These are phyloP conservation scores for Luffa aegyptiaca DNA, from an alignment of 306 rosid genomes.

Conservation along the genomic window DNA sequence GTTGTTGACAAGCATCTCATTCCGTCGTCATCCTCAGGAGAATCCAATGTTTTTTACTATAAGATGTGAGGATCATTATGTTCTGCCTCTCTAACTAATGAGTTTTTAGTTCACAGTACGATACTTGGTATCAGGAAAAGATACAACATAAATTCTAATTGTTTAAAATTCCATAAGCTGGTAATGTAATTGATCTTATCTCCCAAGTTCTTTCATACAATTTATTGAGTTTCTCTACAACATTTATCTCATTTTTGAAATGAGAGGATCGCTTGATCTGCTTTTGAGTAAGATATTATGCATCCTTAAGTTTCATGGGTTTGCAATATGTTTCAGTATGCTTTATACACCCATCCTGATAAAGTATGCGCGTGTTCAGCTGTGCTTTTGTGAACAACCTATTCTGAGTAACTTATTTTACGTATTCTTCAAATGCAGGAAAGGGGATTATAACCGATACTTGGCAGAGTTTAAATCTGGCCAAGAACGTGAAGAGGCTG, in stretches of 20 bases:
- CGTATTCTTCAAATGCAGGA: neutral
- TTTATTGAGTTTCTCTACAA: neutral
- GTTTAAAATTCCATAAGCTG: neutral
- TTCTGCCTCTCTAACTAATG: neutral
- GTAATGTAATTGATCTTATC: neutral
- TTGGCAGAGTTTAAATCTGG: slow-evolving; percentile 35
- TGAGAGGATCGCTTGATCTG: neutral
- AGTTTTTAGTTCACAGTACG: neutral
- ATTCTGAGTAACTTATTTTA: neutral
- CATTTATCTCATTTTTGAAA: neutral
- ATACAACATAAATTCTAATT: neutral
- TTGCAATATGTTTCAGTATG: neutral
- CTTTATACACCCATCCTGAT: neutral
- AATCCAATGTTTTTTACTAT: slow-evolving; percentile 29
- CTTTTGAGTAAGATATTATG: neutral
- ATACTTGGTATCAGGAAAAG: neutral
- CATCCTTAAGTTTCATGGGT: neutral
- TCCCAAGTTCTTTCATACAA: neutral
- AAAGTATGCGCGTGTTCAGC: neutral
- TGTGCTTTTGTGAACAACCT: neutral
- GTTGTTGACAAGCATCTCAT: slow-evolving; percentile 34
- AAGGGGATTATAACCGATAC: slow-evolving; percentile 41
- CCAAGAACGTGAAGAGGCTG: slow-evolving; percentile 31
- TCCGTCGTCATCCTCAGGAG: slow-evolving; percentile 31
- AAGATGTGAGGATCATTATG: slow-evolving; percentile 24